A percentile compares a stretch with the other conserved stretches of the same genome.
Conservation (phyloP, 208 protist genomes). For the Acanthamoeba castellanii region DNA sequence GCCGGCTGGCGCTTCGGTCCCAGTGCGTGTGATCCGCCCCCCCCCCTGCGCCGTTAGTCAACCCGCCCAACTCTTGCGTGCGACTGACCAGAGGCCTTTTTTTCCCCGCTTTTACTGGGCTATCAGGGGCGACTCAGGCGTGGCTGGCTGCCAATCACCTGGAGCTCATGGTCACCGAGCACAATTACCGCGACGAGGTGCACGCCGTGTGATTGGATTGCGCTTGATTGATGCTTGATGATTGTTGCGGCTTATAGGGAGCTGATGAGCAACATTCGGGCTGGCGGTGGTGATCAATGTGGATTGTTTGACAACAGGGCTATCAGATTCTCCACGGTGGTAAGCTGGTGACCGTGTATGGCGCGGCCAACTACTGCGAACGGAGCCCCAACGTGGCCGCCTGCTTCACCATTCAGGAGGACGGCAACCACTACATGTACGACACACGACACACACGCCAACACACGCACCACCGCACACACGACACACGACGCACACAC, state of each 20-base stretch:
- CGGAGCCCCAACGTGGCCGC: neutral
- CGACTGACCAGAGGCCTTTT: no score
- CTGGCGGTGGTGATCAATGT: no score
- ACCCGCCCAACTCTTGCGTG: no score
- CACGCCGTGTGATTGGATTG: neutral
- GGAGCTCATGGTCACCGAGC: neutral
- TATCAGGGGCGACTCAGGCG: neutral
- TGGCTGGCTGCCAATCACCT: neutral
- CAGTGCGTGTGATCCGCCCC: neutral
- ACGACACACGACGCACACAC: neutral
- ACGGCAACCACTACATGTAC: neutral
- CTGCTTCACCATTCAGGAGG: neutral
- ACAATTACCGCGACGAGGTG: neutral
- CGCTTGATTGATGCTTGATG: no score
- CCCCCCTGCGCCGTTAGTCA: no score
- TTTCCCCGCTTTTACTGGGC: neutral
- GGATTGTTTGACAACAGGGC: neutral
- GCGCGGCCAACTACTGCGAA: neutral
- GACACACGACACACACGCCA: neutral
- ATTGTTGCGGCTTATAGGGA: no score
- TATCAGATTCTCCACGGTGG: neutral
- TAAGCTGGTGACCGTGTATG: neutral
- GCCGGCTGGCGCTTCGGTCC: slow-evolving; percentile 94
- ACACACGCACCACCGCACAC: neutral
- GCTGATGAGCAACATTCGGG: no score